Evolutionary conservation across 208 protist genomes (phyloP).

Genomic region (Leishmania turanica): DNA sequence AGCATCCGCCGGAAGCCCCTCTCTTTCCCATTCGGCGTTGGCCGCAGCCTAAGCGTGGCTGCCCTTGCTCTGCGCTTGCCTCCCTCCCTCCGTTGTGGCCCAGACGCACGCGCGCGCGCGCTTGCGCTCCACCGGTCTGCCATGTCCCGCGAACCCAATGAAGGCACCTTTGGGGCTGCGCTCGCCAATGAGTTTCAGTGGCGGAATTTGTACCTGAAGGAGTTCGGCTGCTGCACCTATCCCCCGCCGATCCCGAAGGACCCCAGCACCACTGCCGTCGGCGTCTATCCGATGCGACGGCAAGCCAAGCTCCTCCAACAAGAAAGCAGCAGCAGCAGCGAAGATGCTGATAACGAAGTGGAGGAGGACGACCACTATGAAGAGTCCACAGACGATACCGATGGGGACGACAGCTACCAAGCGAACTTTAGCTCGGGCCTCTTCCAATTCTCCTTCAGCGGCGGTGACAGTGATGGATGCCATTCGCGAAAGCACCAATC

Average conservation of each 20-base stretch:
- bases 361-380: constrained; percentile 6
- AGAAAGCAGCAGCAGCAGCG: constrained; percentile 13
- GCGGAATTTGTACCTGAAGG: constrained; percentile 77
- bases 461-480: not conserved
- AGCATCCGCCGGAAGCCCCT: not conserved
- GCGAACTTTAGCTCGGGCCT: not conserved
- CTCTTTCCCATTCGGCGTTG: not conserved
- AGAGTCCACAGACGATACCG: constrained; percentile 8
- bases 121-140: not conserved
- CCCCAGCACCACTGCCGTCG: constrained; percentile 46
- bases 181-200: constrained; percentile 85
- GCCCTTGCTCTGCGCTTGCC: not conserved
- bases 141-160: constrained; percentile 11
- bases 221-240: constrained; percentile 78
- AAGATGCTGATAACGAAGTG: not conserved
- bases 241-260: constrained; percentile 72
- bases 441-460: not conserved
- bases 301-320: constrained; percentile 12
- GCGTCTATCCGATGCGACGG: constrained; percentile 27
- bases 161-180: constrained; percentile 43
- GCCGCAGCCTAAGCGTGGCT: not conserved
- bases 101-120: not conserved
- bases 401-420: constrained; percentile 6
- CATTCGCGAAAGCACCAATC: not conserved
- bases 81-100: not conserved